These are phyloP conservation scores for Penstemon newberryi DNA, from an alignment of 257 asterid species.

Conservation along the genomic window DNA sequence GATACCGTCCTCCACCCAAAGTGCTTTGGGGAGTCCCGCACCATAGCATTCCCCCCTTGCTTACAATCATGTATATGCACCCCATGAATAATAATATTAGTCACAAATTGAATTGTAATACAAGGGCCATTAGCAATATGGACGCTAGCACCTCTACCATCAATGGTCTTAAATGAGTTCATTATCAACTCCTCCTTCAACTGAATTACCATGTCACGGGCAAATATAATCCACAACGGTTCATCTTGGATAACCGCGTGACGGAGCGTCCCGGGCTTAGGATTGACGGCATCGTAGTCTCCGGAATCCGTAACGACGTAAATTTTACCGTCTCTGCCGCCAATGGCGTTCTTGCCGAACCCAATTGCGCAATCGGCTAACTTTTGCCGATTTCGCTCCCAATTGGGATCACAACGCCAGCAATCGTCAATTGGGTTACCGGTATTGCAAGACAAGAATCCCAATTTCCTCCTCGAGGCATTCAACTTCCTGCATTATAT, in stretches of 20 bases:
- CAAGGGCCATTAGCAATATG: constrained; percentile 71
- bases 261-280: constrained; percentile 62
- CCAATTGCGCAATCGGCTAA: constrained; percentile 66
- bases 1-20: constrained; percentile 61
- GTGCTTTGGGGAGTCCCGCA: constrained; percentile 54
- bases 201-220: constrained; percentile 58
- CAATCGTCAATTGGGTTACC: constrained; percentile 71
- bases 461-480: constrained; percentile 51
- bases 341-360: constrained; percentile 62
- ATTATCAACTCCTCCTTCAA: constrained; percentile 59
- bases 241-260: constrained; percentile 52
- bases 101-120: constrained; percentile 60
- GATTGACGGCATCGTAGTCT: constrained; percentile 50
- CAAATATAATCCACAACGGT: constrained; percentile 62
- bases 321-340: constrained; percentile 57
- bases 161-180: constrained; percentile 72
- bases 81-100: constrained; percentile 63
- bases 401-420: constrained; percentile 57
- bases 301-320: constrained; percentile 53
- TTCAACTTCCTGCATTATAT: constrained; percentile 37
- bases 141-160: constrained; percentile 65
- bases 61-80: constrained; percentile 59
- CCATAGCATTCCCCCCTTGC: constrained; percentile 68
- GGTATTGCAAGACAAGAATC: constrained; percentile 52
- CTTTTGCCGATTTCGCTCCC: constrained; percentile 53